Evolutionary conservation across 129 eudicot species (phyloP).

Genomic region (Solidago caesia): DNA sequence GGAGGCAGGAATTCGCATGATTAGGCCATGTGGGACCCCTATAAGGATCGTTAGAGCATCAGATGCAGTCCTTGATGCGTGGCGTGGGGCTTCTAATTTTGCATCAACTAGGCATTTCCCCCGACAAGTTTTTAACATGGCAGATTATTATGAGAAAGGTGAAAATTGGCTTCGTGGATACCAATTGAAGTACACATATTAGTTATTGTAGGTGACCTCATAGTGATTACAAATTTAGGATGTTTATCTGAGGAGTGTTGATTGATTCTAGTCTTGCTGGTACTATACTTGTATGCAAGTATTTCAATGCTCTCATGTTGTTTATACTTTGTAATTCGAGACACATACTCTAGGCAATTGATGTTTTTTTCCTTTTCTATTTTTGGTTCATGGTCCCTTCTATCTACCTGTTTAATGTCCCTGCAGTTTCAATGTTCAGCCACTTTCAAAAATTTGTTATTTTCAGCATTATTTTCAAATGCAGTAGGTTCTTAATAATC

Average conservation of each 20-base stretch:
- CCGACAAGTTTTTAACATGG: conserved; percentile 59
- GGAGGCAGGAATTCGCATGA: conserved; percentile 86
- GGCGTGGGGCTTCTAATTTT: conserved; percentile 92
- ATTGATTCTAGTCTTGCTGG: not conserved
- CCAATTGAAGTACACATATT: conserved; percentile 63
- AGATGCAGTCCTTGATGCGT: conserved; percentile 78
- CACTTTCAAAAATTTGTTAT: too few relatives aligned
- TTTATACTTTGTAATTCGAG: not conserved
- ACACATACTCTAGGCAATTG: not conserved
- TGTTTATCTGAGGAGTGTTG: not conserved
- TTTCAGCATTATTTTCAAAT: too few relatives aligned
- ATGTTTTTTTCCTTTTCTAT: not conserved
- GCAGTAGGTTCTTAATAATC: too few relatives aligned
- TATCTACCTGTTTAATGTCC: not conserved
- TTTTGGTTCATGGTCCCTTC: not conserved
- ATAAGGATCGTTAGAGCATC: conserved; percentile 57
- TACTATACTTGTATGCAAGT: not conserved
- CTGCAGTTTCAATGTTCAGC: too few relatives aligned
- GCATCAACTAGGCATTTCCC: conserved; percentile 63
- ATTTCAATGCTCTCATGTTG: not conserved
- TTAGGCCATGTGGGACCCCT: conserved; percentile 83
- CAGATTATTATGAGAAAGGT: conserved; percentile 84
- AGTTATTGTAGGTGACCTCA: conserved; percentile 21
- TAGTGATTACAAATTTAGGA: not conserved
- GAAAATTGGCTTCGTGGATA: conserved; percentile 87